These are phyloP conservation scores for Colletotrichum camelliae DNA, from an alignment of 2,329 filamentous ascomycete genomes.

Conservation along the genomic window DNA sequence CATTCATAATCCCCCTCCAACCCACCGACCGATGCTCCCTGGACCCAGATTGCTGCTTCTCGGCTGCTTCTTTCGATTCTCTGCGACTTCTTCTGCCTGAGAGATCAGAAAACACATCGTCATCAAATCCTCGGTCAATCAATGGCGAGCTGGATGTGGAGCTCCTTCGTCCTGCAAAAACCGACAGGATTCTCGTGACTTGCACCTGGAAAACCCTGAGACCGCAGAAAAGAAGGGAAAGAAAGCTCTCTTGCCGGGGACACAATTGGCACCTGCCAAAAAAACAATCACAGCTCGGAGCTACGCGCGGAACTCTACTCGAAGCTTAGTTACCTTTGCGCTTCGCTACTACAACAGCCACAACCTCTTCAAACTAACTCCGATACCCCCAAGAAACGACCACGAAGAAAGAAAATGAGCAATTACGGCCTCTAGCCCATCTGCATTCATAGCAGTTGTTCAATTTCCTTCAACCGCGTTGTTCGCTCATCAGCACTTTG, in stretches of 20 bases:
- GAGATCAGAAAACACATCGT: not conserved
- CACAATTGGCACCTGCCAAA: not conserved
- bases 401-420: not conserved
- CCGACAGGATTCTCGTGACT: slow-evolving; percentile 19
- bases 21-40: slow-evolving; percentile 11
- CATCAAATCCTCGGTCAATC: not conserved
- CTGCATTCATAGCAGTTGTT: slow-evolving; percentile 9
- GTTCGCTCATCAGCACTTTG: slow-evolving; percentile 1
- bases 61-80: not conserved
- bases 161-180: slow-evolving; percentile 18
- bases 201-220: not conserved
- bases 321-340: not conserved
- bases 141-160: slow-evolving; percentile 20
- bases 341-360: not conserved
- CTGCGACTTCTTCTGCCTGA: not conserved
- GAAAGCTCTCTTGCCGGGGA: not conserved
- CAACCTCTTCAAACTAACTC: not conserved
- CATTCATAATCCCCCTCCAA: slow-evolving; percentile 20
- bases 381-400: not conserved
- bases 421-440: not conserved
- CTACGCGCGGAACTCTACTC: not conserved
- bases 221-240: not conserved
- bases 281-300: not conserved
- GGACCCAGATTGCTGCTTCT: not conserved
- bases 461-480: not conserved